Evolutionary conservation across 441 rosid species (phyloP), one percentile per base, ranked within the genome.

Genomic region (Pelargonium cotyledonis): DNA sequence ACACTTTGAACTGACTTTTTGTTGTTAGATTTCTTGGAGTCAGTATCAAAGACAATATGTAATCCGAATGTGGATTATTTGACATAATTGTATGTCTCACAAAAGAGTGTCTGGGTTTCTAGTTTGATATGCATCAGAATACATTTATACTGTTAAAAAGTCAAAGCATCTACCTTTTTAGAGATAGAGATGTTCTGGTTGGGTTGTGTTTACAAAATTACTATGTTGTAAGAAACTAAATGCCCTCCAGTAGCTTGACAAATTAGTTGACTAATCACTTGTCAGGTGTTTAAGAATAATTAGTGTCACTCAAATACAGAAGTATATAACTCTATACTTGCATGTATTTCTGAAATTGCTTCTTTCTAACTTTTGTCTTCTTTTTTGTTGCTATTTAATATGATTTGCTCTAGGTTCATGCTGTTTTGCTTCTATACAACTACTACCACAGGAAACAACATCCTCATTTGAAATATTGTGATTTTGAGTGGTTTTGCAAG

Each of bases 371-470:
- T 61, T 61, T 8, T 14, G 3, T 26, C 5, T 10, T 40, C 68
- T 18, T 1, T 19, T 35, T 14, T 26, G 65, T 70, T 58, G 19
- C 65, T 61, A 44, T 53, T 75, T 8, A 61, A 15, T 65, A 51
- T 70, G 29, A 55, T 70, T 26, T 70, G 23, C 16, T 26, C 63
- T 78, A 94, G 99, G 83, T 91, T 71, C 84, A 80, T 73, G 92
- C 89, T 47, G 89, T 87, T 78, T 91, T 87, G 68, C 67, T 91
- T 66, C 76, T 94, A 23, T 89, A 84, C 86, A 94, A 94, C 71
- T 87, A 86, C 66, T 87, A 82, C 79, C 84, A 84, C 74, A 78
- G 91, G 73, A 91, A 69, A 80, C 85, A 77, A 21, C 82, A 90
- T 73, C 82, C 73, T n/a, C 78, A 82, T 35, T 65, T 88, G 12